Percentiles rank a stretch among this genome's conserved stretches.
These are phyloP conservation scores for Physaria fendleri DNA, from an alignment of 345 rosid species.

Conservation along the genomic window DNA sequence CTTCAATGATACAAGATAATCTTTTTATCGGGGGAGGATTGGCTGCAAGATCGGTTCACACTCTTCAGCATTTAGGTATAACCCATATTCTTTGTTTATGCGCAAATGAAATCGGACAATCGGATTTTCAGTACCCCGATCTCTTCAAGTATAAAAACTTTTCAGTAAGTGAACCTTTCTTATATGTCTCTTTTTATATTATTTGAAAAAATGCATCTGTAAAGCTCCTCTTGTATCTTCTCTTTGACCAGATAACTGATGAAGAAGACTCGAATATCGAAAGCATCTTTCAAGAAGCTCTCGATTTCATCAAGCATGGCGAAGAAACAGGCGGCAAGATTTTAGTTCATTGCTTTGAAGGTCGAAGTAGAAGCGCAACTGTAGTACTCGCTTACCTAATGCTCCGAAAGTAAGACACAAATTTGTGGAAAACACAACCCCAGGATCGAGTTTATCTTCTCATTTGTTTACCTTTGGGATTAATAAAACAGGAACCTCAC, in stretches of 20 bases:
- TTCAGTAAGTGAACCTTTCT: conserved; percentile 50
- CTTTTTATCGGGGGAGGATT: conserved; percentile 88
- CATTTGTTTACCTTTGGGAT: conserved; percentile 1
- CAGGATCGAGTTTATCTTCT: background rate
- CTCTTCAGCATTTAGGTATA: conserved; percentile 73
- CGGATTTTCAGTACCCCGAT: conserved; percentile 82
- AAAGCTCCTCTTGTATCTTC: conserved; percentile 29
- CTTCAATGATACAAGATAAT: conserved; percentile 63
- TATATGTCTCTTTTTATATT: background rate
- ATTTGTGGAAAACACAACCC: background rate
- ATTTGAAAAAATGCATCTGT: background rate
- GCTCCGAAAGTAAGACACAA: conserved; percentile 83
- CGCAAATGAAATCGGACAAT: conserved; percentile 94
- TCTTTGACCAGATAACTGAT: conserved; percentile 60
- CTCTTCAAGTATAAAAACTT: conserved; percentile 74
- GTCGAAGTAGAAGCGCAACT: conserved; percentile 96
- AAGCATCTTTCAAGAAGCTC: conserved; percentile 77
- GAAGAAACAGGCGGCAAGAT: conserved; percentile 70
- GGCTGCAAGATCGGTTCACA: conserved; percentile 84
- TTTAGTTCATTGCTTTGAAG: conserved; percentile 97
- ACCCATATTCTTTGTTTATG: conserved; percentile 85
- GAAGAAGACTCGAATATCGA: conserved; percentile 75
- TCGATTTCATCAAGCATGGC: conserved; percentile 67
- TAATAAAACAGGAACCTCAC: conserved; percentile 56
- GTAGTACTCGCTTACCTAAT: conserved; percentile 77